phyloP scores from a whole-genome alignment of 1,284 basidiomycete genomes.

The Pulveroboletus sp. region DNA sequence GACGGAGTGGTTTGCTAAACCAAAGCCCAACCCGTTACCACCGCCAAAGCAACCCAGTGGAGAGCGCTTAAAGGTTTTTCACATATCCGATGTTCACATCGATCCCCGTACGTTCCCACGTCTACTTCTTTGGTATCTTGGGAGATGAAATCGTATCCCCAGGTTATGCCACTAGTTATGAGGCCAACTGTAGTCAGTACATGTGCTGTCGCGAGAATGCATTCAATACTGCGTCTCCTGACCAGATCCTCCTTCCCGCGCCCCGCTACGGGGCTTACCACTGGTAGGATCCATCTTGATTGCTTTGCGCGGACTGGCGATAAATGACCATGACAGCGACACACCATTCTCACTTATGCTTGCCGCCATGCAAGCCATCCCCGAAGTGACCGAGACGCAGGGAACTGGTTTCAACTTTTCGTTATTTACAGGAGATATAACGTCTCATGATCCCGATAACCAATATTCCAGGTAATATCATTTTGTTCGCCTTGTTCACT shows the following conservation, averaged over 20 bases:
- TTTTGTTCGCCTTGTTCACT: too few species aligned
- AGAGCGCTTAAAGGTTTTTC: slow-evolving; percentile 67
- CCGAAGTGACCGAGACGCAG: slow-evolving; percentile 61
- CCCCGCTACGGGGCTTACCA: slow-evolving; percentile 64
- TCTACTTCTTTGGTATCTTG: too few species aligned
- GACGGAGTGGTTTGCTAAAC: slow-evolving; percentile 58
- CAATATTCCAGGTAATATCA: slow-evolving; percentile 63
- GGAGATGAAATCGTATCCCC: not conserved
- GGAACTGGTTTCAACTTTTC: slow-evolving; percentile 63
- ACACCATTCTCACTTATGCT: slow-evolving; percentile 65
- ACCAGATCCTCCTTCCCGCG: slow-evolving; percentile 53
- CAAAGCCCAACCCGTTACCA: slow-evolving; percentile 66
- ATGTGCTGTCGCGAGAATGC: slow-evolving; percentile 70
- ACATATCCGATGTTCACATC: slow-evolving; percentile 76
- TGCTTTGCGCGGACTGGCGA: too few species aligned
- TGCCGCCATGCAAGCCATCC: slow-evolving; percentile 67
- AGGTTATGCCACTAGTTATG: slow-evolving; percentile 71
- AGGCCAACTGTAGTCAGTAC: slow-evolving; percentile 68
- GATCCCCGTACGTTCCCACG: slow-evolving; percentile 58
- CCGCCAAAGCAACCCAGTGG: slow-evolving; percentile 57
- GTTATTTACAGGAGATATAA: slow-evolving; percentile 76
- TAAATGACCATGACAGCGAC: slow-evolving; percentile 67
- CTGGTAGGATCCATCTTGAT: slow-evolving; percentile 44
- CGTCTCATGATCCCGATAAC: slow-evolving; percentile 69
- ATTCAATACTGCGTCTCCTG: slow-evolving; percentile 51